These are phyloP conservation scores for Gentiana dahurica DNA, from an alignment of 257 asterid species.

Conservation along the genomic window DNA sequence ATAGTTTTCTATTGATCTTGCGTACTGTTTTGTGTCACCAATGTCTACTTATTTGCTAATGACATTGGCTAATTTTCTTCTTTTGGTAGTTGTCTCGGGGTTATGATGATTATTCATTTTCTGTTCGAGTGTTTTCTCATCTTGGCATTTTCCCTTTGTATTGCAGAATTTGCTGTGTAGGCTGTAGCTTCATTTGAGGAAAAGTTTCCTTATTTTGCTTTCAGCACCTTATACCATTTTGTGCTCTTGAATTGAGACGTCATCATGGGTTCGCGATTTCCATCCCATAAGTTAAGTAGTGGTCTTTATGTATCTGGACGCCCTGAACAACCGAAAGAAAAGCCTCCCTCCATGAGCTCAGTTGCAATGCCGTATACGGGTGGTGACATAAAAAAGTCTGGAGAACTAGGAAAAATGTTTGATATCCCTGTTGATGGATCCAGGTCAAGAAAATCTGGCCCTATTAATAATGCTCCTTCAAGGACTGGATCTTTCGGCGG, in stretches of 20 bases:
- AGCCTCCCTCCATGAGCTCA: slow-evolving; percentile 43
- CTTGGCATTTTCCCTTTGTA: slow-evolving; percentile 10
- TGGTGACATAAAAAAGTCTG: slow-evolving; percentile 70
- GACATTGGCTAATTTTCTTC: too few species aligned
- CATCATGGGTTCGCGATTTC: slow-evolving; percentile 63
- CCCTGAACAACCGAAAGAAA: slow-evolving; percentile 64
- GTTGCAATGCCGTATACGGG: slow-evolving; percentile 81
- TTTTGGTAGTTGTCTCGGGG: too few species aligned
- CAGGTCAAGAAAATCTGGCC: slow-evolving; percentile 59
- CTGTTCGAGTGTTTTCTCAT: slow-evolving; percentile 19
- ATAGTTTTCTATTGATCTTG: too few species aligned
- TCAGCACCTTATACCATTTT: slow-evolving; percentile 14
- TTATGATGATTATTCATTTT: neutral
- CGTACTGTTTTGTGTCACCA: too few species aligned
- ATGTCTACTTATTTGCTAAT: too few species aligned
- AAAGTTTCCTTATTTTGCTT: slow-evolving; percentile 3
- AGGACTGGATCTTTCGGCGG: slow-evolving; percentile 59
- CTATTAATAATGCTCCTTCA: slow-evolving; percentile 45
- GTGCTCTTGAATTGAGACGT: slow-evolving; percentile 2
- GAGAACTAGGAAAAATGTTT: slow-evolving; percentile 79
- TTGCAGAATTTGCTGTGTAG: slow-evolving; percentile 13
- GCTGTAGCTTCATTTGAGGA: slow-evolving; percentile 4
- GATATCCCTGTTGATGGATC: slow-evolving; percentile 50
- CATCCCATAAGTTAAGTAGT: slow-evolving; percentile 65
- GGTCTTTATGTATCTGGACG: slow-evolving; percentile 77